Base-by-base conservation (phyloP, 257 asterid species). In the Solanum microdontum region DNA sequence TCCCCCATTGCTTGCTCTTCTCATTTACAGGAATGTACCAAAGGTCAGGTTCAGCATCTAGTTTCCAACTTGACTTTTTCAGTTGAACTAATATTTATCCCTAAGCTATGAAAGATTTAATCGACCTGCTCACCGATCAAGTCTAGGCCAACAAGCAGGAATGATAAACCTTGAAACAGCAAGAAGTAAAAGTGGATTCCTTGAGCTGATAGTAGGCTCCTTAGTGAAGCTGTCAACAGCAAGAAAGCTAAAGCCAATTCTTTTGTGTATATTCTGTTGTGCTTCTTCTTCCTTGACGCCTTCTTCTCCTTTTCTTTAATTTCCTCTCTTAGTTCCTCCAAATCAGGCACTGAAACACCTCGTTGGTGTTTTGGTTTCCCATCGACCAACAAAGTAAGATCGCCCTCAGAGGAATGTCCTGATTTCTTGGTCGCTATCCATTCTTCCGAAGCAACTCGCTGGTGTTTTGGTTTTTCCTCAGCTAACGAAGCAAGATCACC, bases 141-240 rank as follows among this genome's bases (percentile, higher is more conserved):
- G 91, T 97, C 99, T 14, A 94, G 87, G 55, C 99, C 99, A 60
- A 94, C 98, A 5, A 95, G 95, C 89, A 97, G 88, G 91, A 97
- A 97, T 12, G 99, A 97, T 14, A 95, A 86, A 40, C 99, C 98
- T 89, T 97, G 98, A 88, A 97, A 97, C 55, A 97, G 96, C 92
- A 97, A 34, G 93, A 94, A 97, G 96, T 95, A 97, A 55, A 97
- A 95, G 89, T 97, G 98, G 89, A 97, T 91, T 8, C 99, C 98
- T 80, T 97, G 98, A 21, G 99, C 98, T n/a, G 99, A 95, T 83
- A 97, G 85, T 30, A 95, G 82, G 34, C 98, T 97, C 86, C 99
- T 93, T 1, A 94, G 95, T 1, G 98, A 91, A 84, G 98, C 98
- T 30, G 99, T 97, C 89, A 95, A 88, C 12, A 97, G 93, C 64